phyloP scores from a whole-genome alignment of 2,329 filamentous ascomycete species.

The Pestalotiopsis sp. region DNA sequence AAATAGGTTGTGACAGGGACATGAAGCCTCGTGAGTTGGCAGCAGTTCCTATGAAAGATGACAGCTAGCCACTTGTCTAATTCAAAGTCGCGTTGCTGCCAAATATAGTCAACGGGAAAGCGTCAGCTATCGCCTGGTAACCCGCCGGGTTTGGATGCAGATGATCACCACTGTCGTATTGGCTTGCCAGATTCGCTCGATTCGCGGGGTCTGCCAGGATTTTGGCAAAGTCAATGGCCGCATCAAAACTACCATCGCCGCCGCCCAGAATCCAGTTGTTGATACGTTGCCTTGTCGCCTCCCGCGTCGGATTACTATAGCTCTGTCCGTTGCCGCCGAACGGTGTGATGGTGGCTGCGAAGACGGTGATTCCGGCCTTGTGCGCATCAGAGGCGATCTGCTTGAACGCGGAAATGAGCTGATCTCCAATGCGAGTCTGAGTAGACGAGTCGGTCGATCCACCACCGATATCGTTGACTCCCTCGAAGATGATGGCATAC shows the following conservation, averaged over 20 bases:
- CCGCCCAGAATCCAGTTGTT: slow-evolving; percentile 63
- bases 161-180: slow-evolving; percentile 65
- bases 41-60: neutral
- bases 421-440: slow-evolving; percentile 50
- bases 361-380: slow-evolving; percentile 54
- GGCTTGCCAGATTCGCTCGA: slow-evolving; percentile 46
- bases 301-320: slow-evolving; percentile 56
- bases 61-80: neutral
- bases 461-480: slow-evolving; percentile 69
- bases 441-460: slow-evolving; percentile 43
- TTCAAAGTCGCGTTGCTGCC: neutral
- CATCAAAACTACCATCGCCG: slow-evolving; percentile 54
- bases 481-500: slow-evolving; percentile 68
- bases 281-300: slow-evolving; percentile 56
- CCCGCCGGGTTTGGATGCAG: slow-evolving; percentile 63
- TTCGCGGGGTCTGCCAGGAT: slow-evolving; percentile 53
- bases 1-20: no score
- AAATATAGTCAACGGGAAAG: slow-evolving; percentile 61
- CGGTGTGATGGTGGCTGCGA: slow-evolving; percentile 68
- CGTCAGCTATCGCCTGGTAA: slow-evolving; percentile 60
- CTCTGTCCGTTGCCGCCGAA: slow-evolving; percentile 54
- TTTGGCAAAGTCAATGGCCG: slow-evolving; percentile 63
- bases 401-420: slow-evolving; percentile 57
- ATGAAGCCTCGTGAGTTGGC: no score
- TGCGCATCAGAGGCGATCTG: slow-evolving; percentile 59